Evolutionary conservation across 1,284 basidiomycete genomes (phyloP).

Genomic region (Trametes sp.): DNA sequence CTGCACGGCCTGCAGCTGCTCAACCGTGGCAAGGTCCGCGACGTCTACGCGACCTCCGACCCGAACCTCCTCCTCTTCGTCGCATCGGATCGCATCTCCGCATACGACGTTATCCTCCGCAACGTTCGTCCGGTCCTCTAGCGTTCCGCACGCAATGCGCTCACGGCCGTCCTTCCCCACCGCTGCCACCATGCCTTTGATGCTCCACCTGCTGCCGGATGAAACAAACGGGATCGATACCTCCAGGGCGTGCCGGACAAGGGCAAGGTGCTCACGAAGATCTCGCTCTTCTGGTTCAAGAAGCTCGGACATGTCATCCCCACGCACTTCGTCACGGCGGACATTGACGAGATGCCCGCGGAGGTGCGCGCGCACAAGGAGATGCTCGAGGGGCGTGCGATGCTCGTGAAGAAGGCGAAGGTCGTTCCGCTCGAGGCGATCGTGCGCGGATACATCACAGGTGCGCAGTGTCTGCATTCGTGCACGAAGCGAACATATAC

Average conservation of each 20-base stretch:
- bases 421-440: slow-evolving; percentile 98
- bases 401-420: slow-evolving; percentile 92
- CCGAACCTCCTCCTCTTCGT: slow-evolving; percentile 87
- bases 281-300: slow-evolving; percentile 96
- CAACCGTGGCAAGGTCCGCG: slow-evolving; percentile 92
- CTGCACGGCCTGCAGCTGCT: slow-evolving; percentile 69
- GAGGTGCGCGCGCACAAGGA: slow-evolving; percentile 74
- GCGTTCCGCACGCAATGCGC: slow-evolving; percentile 8
- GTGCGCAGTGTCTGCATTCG: slow-evolving; percentile 50
- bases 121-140: slow-evolving; percentile 66
- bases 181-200: not conserved
- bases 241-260: slow-evolving; percentile 92
- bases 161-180: slow-evolving; percentile 6
- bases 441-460: slow-evolving; percentile 95
- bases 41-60: slow-evolving; percentile 83
- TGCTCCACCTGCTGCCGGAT: not conserved
- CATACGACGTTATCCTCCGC: slow-evolving; percentile 94
- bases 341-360: slow-evolving; percentile 77
- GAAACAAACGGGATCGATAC: not conserved
- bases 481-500: slow-evolving; percentile 1
- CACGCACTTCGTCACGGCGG: slow-evolving; percentile 85
- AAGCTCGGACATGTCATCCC: slow-evolving; percentile 82
- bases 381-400: slow-evolving; percentile 85
- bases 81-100: slow-evolving; percentile 95
- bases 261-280: slow-evolving; percentile 88